These are phyloP conservation scores for Pichia occidentalis DNA, from an alignment of 805 yeast genomes.

Conservation along the genomic window DNA sequence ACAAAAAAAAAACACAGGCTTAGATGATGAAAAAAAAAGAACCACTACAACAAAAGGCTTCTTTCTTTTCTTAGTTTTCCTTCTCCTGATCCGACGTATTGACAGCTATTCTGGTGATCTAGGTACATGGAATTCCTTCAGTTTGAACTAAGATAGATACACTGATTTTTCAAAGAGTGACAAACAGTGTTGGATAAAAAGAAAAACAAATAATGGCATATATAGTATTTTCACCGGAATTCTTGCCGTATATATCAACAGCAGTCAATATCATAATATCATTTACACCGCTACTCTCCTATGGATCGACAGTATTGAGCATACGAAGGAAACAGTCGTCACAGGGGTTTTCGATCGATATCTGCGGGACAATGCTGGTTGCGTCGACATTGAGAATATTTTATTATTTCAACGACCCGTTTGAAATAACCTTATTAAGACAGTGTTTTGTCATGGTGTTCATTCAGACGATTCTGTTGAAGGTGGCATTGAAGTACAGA, in stretches of 20 bases:
- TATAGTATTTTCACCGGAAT: conserved; percentile 27
- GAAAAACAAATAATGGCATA: conserved; percentile 22
- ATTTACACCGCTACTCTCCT: conserved; percentile 79
- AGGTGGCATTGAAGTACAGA: conserved; percentile 55
- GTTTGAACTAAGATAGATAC: too few relatives aligned
- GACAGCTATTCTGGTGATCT: too few relatives aligned
- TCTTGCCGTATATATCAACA: conserved; percentile 29
- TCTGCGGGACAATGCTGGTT: conserved; percentile 84
- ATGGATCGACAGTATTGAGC: conserved; percentile 73
- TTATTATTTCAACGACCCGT: conserved; percentile 74
- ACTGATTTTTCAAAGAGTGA: too few relatives aligned
- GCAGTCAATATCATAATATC: conserved; percentile 61
- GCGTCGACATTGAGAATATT: conserved; percentile 68
- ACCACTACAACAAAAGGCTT: too few relatives aligned
- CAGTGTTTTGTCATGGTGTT: conserved; percentile 83
- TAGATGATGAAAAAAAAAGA: too few relatives aligned
- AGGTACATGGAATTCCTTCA: too few relatives aligned
- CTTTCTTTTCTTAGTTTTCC: too few relatives aligned
- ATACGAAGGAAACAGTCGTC: conserved; percentile 60
- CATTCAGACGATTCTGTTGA: conserved; percentile 61
- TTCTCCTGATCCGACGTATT: too few relatives aligned
- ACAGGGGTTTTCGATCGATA: conserved; percentile 82
- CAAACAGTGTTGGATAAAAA: not conserved
- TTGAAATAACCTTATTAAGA: conserved; percentile 68
- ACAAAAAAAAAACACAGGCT: too few relatives aligned